Evolutionary conservation across 2,329 filamentous ascomycete species (phyloP), one percentile per base, ranked within the genome.

Genomic region (Trichophaea hybrida): DNA sequence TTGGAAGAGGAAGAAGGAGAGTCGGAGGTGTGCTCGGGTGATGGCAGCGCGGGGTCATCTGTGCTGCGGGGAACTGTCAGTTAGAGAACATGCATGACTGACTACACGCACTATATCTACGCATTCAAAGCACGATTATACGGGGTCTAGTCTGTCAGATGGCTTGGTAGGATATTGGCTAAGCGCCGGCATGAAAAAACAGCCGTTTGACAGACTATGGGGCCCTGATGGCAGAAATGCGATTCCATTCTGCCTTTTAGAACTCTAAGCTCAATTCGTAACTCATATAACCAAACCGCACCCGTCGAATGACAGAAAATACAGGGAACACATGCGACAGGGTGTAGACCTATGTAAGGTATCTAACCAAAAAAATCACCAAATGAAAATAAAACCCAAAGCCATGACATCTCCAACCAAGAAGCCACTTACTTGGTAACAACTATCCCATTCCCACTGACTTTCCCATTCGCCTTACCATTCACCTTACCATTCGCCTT

Each of bases 401-500:
- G n/a, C 4, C 24, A 15, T n/a, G 15, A 43, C 31, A 43, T 15
- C 38, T 2, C 38, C 38, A 49, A 24, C 8, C 46, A 49, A 49
- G 24, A 53, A 53, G n/a, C 50, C 32, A 53, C 50, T 53, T 53
- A 53, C 50, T 35, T 53, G 34, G 13, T 15, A 37, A n/a, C 50
- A 35, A 6, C 50, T n/a, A 57, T 61, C 46, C 40, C 31, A 35
- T 12, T 58, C 15, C 65, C 63, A 61, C 73, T 70, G 4, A 69
- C 67, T 13, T 68, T 66, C 4, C 69, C 67, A 13, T 68, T 24
- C 24, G 24, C 24, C 24, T 24, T 24, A 1, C 24, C 24, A 17
- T 60, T 61, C 34, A 43, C 33, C 50, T 15, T 55, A 7, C 65
- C 63, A 61, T 74, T 71, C 4, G 69, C 67, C 15, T n/a, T n/a